These are phyloP conservation scores for Mychonastes homosphaera DNA, from an alignment of 139 green algal species.

Conservation along the genomic window DNA sequence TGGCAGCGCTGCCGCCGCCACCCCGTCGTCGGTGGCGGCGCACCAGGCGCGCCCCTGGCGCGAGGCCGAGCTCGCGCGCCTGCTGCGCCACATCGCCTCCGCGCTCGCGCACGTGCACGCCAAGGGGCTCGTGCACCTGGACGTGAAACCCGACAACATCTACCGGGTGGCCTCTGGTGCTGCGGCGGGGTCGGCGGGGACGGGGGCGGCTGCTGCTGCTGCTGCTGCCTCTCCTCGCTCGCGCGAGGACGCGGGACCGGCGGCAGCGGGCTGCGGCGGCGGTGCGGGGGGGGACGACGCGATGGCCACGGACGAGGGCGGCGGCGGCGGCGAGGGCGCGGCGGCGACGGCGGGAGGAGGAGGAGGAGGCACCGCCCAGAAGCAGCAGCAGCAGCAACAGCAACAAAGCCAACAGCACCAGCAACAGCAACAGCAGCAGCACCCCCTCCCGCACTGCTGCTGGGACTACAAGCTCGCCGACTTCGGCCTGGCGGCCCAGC, in stretches of 20 bases:
- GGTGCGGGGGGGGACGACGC: no score
- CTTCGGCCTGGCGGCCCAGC: conserved; percentile 70
- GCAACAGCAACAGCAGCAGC: no score
- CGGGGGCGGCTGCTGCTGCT: neutral
- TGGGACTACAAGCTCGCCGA: conserved; percentile 81
- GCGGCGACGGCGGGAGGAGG: no score
- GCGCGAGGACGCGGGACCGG: neutral
- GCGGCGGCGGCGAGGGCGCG: no score
- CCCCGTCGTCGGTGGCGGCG: no score
- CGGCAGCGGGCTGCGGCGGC: neutral
- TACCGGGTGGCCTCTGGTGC: conserved; percentile 18
- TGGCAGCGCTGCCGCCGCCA: no score
- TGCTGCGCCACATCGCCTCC: conserved; percentile 57
- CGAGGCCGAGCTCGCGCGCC: conserved; percentile 57
- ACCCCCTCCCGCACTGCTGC: neutral
- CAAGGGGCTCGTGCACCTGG: conserved; percentile 74
- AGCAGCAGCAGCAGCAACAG: no score
- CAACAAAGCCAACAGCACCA: no score
- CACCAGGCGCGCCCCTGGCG: no score
- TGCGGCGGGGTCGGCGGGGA: no score
- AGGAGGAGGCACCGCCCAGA: no score
- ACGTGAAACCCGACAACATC: conserved; percentile 96
- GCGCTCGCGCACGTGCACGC: conserved; percentile 74
- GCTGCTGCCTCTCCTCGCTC: neutral
- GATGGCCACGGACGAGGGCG: neutral